Percentiles rank a stretch among this genome's conserved stretches.
Conservation (phyloP, 176 grass and related monocot genomes). For the Olyra latifolia region DNA sequence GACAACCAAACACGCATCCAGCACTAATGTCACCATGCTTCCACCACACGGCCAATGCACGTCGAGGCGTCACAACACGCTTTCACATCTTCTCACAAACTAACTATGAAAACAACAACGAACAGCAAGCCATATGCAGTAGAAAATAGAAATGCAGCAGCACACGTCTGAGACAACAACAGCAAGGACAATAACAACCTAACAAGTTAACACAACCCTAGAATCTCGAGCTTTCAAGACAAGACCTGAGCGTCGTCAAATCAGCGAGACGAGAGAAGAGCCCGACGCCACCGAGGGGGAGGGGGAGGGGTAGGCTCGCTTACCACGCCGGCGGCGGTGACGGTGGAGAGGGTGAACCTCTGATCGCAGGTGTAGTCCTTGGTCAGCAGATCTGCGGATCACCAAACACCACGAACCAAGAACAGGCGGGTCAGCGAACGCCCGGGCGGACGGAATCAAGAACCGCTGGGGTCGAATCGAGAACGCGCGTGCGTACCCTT, state of each 20-base stretch:
- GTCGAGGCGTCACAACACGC: not conserved
- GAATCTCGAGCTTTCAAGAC: not conserved
- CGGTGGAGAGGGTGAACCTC: slow-evolving; percentile 73
- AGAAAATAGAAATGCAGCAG: not conserved
- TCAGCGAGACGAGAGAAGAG: not conserved
- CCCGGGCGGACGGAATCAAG: not conserved
- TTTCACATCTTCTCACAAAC: not conserved
- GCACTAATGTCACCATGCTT: not conserved
- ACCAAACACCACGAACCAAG: not conserved
- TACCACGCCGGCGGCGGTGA: slow-evolving; percentile 89
- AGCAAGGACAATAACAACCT: not conserved
- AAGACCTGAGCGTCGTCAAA: not conserved
- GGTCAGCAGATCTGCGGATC: slow-evolving; percentile 81
- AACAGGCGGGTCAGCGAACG: not conserved
- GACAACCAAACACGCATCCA: not conserved
- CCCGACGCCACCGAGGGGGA: slow-evolving; percentile 29
- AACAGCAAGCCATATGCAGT: not conserved
- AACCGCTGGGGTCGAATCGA: not conserved
- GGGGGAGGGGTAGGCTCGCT: not conserved
- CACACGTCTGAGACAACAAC: not conserved
- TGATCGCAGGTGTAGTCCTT: slow-evolving; percentile 95
- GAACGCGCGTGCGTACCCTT: slow-evolving; percentile 36
- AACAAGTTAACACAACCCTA: not conserved
- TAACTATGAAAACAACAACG: not conserved
- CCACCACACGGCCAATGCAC: not conserved